phyloP scores from a whole-genome alignment of 495 filamentous ascomycete genomes.

The Penicillium egyptiacum region DNA sequence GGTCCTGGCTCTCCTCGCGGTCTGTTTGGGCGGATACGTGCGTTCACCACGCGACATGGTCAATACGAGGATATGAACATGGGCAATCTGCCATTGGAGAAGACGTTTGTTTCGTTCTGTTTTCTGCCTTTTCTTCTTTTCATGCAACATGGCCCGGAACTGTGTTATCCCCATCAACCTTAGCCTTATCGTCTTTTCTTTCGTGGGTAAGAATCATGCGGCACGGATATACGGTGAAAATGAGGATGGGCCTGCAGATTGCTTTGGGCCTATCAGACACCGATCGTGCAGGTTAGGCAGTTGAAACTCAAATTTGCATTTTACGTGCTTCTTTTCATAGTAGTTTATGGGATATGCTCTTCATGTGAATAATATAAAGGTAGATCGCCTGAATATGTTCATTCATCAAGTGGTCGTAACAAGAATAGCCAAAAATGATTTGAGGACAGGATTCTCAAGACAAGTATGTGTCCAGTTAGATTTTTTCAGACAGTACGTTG shows the following conservation, averaged over 20 bases:
- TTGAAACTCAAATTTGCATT: slow-evolving; percentile 1
- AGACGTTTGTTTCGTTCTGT: slow-evolving; percentile 8
- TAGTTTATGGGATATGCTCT: background rate
- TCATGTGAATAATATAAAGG: background rate
- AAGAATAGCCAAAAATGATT: background rate
- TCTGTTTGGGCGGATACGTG: slow-evolving; percentile 11
- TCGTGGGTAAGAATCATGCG: background rate
- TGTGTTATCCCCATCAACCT: background rate
- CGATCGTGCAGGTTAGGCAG: slow-evolving; percentile 1
- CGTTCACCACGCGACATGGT: slow-evolving; percentile 29
- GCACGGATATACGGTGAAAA: background rate
- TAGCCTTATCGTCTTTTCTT: slow-evolving; percentile 1
- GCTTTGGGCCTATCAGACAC: background rate
- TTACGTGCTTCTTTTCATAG: background rate
- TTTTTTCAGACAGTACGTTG: slow-evolving; percentile 42
- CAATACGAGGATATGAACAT: slow-evolving; percentile 1
- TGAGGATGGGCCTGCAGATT: background rate
- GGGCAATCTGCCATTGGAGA: slow-evolving; percentile 3
- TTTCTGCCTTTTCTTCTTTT: slow-evolving; percentile 14
- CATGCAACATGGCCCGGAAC: slow-evolving; percentile 7
- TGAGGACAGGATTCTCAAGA: background rate
- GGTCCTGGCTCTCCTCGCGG: background rate
- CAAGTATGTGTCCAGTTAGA: slow-evolving; percentile 4
- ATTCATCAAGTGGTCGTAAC: background rate
- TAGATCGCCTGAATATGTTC: background rate